Evolutionary conservation across 2,329 filamentous ascomycete genomes (phyloP), one percentile per base, ranked within the genome.

Genomic region (Ambrosiella cleistominuta): DNA sequence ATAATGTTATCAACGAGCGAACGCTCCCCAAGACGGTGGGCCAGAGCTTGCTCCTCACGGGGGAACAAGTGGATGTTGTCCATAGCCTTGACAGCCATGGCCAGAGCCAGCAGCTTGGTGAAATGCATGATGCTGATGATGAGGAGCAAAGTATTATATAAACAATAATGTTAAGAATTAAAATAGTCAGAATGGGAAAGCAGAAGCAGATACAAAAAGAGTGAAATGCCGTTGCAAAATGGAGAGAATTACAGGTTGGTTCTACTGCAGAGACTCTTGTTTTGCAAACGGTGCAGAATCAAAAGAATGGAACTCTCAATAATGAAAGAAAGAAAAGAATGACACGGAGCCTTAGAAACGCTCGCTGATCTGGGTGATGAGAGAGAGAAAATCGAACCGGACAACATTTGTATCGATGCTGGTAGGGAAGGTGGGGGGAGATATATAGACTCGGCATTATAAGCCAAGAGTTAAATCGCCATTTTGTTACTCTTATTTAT

Each of bases 1-100:
- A 65, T 64, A 35, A 68, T 62, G 17, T 45, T 59, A 38, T 51
- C 39, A 35, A 59, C 17, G 12, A 52, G 57, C 17, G 57, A 59
- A 27, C 57, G 52, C 42, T 56, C 53, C 6, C 38, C 42, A 12
- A 59, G 44, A 49, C 53, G 42, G 7, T n/a, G 8, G 17, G 57
- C 57, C 13, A 59, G 19, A 15, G 37, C 53, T 8, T 42, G 57
- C 52, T 56, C 54, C 37, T 59, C 57, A 17, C 53, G 53, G 19
- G 57, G 57, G 42, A 56, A 56, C n/a, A 38, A 12, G 17, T 36
- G 8, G 7, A 53, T 13, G n/a, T 15, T 35, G n/a, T 42, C 52
- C 3, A 50, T 37, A 15, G 57, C 57, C 38, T 55, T 19, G 35
- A 49, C 19, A 36, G 53, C 37, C 17, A 51, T 38, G 12, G 57